Conservation (phyloP, 2,329 filamentous ascomycete genomes). For the Aspergillus clavatus region DNA sequence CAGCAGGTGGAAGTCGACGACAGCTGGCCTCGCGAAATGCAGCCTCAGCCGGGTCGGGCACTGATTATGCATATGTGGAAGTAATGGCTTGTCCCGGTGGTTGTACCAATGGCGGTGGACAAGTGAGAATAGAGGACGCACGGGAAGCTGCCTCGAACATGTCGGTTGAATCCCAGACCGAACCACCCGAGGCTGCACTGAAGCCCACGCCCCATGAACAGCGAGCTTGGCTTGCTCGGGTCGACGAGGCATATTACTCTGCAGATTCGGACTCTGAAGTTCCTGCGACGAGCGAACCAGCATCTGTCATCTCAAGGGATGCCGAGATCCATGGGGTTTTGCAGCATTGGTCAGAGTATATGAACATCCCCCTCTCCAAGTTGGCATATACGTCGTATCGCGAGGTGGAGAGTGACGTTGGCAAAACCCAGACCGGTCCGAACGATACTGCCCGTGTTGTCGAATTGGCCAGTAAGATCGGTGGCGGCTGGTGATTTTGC, state of each 20-base stretch:
- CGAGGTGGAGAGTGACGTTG: slow-evolving; percentile 91
- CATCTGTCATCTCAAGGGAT: slow-evolving; percentile 24
- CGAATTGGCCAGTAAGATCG: slow-evolving; percentile 83
- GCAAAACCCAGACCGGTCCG: slow-evolving; percentile 58
- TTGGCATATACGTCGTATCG: slow-evolving; percentile 83
- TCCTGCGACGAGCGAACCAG: slow-evolving; percentile 22
- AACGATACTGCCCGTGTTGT: slow-evolving; percentile 75
- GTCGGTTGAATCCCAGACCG: slow-evolving; percentile 19
- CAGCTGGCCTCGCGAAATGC: slow-evolving; percentile 30
- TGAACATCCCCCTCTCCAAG: slow-evolving; percentile 64
- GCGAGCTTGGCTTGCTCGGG: slow-evolving; percentile 74
- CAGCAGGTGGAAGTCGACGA: slow-evolving; percentile 25
- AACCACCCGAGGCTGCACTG: slow-evolving; percentile 18
- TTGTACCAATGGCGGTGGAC: slow-evolving; percentile 94
- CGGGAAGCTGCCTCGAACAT: slow-evolving; percentile 21
- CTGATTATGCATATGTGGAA: slow-evolving; percentile 88
- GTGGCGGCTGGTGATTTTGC: slow-evolving; percentile 77
- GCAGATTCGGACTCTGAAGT: slow-evolving; percentile 48
- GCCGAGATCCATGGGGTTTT: slow-evolving; percentile 59
- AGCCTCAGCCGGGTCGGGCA: slow-evolving; percentile 25
- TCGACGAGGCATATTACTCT: slow-evolving; percentile 90
- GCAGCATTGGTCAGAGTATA: slow-evolving; percentile 68
- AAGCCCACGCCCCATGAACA: slow-evolving; percentile 73
- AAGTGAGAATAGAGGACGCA: slow-evolving; percentile 85
- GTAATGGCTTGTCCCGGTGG: slow-evolving; percentile 99